Conservation (phyloP, 2,329 filamentous ascomycete species). For the Cladophialophora carrionii region DNA sequence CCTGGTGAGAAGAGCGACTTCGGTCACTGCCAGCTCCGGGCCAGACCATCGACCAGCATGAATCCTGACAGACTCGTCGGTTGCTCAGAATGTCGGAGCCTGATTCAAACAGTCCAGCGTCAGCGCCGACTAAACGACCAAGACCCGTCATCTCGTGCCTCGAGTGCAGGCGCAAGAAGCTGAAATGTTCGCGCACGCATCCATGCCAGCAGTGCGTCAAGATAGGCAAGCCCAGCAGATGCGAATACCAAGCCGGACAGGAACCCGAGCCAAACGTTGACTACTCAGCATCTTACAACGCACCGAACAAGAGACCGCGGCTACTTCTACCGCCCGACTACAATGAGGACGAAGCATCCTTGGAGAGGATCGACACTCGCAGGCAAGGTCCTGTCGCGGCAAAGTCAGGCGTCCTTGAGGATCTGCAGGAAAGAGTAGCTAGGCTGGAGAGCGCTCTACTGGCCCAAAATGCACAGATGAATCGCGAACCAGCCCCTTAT, state of each 20-base stretch:
- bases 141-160: conserved; percentile 46
- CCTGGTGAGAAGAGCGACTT: not conserved
- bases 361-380: not conserved
- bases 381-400: not conserved
- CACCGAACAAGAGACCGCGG: conserved; percentile 25
- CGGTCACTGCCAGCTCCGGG: not conserved
- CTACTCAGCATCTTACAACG: not conserved
- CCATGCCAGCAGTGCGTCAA: conserved; percentile 57
- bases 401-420: conserved; percentile 25
- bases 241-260: conserved; percentile 35
- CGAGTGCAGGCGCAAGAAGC: conserved; percentile 54
- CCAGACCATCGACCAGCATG: conserved; percentile 3
- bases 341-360: conserved; percentile 1
- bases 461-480: conserved; percentile 10
- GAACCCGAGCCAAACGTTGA: conserved; percentile 28
- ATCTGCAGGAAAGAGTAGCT: conserved; percentile 31
- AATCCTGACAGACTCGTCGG: not conserved
- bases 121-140: conserved; percentile 26
- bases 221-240: conserved; percentile 28
- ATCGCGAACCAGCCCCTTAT: not conserved
- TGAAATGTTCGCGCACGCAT: conserved; percentile 59
- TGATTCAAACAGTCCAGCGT: not conserved
- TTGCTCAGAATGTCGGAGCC: conserved; percentile 16
- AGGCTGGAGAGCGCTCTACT: conserved; percentile 31
- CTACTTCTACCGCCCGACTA: conserved; percentile 1